Conservation (phyloP, 2,329 filamentous ascomycete genomes). For the Helicocarpus griseus region DNA sequence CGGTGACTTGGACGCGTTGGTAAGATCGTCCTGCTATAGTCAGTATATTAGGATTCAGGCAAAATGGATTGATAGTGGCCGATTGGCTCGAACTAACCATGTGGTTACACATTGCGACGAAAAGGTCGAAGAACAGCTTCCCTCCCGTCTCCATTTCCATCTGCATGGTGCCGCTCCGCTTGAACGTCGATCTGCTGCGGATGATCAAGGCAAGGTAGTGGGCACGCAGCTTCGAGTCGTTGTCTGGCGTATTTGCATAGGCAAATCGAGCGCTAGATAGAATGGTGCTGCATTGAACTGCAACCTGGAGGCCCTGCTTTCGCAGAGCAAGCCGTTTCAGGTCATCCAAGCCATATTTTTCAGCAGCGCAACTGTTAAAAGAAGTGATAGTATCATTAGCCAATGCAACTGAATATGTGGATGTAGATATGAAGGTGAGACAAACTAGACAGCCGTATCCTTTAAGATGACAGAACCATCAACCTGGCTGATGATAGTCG, state of each 20-base stretch:
- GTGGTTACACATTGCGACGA: slow-evolving; percentile 87
- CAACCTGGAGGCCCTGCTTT: slow-evolving; percentile 81
- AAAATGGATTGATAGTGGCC: slow-evolving; percentile 7
- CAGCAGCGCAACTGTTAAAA: slow-evolving; percentile 57
- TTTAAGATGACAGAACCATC: slow-evolving; percentile 63
- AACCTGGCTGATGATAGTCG: slow-evolving; percentile 59
- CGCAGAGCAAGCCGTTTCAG: slow-evolving; percentile 75
- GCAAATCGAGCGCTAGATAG: slow-evolving; percentile 79
- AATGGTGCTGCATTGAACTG: slow-evolving; percentile 77
- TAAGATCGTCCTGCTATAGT: slow-evolving; percentile 18
- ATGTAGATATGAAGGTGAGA: slow-evolving; percentile 8
- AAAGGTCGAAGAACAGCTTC: slow-evolving; percentile 84
- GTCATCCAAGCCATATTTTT: slow-evolving; percentile 73
- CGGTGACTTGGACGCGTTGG: slow-evolving; percentile 14
- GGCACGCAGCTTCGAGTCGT: slow-evolving; percentile 78
- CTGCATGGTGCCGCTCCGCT: slow-evolving; percentile 91
- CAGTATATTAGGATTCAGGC: slow-evolving; percentile 17
- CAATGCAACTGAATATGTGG: not conserved
- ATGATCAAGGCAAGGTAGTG: slow-evolving; percentile 92
- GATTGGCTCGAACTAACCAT: slow-evolving; percentile 49
- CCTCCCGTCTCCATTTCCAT: slow-evolving; percentile 85
- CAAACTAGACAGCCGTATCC: slow-evolving; percentile 75
- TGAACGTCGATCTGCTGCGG: slow-evolving; percentile 76
- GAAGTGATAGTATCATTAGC: slow-evolving; percentile 8
- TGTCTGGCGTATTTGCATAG: slow-evolving; percentile 80